Base-by-base conservation (phyloP, 495 filamentous ascomycete species). In the Podospora tetraspora region DNA sequence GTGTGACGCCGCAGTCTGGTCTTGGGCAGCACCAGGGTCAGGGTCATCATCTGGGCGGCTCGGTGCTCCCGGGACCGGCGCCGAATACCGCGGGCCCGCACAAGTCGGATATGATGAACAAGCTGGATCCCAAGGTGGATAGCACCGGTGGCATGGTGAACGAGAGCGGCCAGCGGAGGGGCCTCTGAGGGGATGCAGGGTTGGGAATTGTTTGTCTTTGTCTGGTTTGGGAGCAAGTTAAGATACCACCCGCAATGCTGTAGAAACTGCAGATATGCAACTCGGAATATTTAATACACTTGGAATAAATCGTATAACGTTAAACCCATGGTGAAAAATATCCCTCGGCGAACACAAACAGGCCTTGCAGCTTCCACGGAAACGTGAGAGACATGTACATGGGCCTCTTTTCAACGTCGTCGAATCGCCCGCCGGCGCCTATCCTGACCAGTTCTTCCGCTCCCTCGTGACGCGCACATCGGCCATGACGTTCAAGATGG, bases 121-220 rank as follows among this genome's bases (percentile, higher is more conserved):
- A 84, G 73, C 59, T 80, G 5, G 83, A 87, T 66, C 86, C 85
- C 10, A 73, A 79, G 29, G 83, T 84, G 24, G 83, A 84, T 66
- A 73, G 75, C 29, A 71, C 68, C 64, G 68, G 69, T 1, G 70
- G 72, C 19, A 34, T 57, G 37, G 25, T 58, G 13, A 65, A 65
- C 24, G 56, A 57, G 16, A 52, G 6, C 5, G 43, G 43, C 43
- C 43, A 61, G 65, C 65, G 65, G 65, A 66, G 57, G 30, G 58
- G n/a, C 10, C 21, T 66, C 23, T 66, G 12, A 65, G 32, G 62
- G 32, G 43, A n/a, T 52, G 5, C 43, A 4, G 6, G 16, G 6
- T 52, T 52, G 16, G 19, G 43, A 52, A 52, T n/a, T 52, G 43
- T 52, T 52, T 52, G 16, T 52, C 6, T 52, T 52, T 52, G 16